Conservation (phyloP, 306 rosid species). For the Senna tora region DNA sequence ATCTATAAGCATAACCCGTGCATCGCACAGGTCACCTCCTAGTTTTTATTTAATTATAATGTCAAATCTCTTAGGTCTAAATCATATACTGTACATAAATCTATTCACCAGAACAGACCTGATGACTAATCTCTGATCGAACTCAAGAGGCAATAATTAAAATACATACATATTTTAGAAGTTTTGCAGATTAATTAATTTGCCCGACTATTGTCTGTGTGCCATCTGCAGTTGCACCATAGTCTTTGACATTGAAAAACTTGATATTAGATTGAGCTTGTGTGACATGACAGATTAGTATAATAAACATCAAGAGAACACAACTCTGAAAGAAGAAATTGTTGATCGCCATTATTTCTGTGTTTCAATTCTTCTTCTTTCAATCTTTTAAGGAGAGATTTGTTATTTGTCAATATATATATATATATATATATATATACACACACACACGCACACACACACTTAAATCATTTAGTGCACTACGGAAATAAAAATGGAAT, state of each 20-base stretch:
- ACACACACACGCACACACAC: too few relatives aligned
- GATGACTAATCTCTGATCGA: too few relatives aligned
- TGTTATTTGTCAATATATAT: background rate
- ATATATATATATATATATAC: too few relatives aligned
- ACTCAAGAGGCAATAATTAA: too few relatives aligned
- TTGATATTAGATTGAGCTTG: background rate
- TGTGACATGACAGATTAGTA: constrained; percentile 7
- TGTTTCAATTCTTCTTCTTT: background rate
- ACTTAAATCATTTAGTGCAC: background rate
- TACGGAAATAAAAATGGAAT: background rate
- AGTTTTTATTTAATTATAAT: too few relatives aligned
- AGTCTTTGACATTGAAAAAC: constrained; percentile 34
- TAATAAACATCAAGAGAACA: constrained; percentile 9
- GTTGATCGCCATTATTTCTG: background rate
- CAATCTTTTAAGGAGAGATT: background rate
- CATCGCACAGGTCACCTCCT: too few relatives aligned
- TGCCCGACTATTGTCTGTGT: constrained; percentile 41
- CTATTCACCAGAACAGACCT: too few relatives aligned
- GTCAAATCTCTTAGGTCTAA: too few relatives aligned
- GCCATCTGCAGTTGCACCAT: constrained; percentile 46
- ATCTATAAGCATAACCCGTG: too few relatives aligned
- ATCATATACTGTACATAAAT: too few relatives aligned
- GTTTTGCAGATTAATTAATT: too few relatives aligned
- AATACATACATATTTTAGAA: too few relatives aligned
- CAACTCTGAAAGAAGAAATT: background rate